Conservation (phyloP, 2,329 filamentous ascomycete species). For the Hypoxylon sp. region DNA sequence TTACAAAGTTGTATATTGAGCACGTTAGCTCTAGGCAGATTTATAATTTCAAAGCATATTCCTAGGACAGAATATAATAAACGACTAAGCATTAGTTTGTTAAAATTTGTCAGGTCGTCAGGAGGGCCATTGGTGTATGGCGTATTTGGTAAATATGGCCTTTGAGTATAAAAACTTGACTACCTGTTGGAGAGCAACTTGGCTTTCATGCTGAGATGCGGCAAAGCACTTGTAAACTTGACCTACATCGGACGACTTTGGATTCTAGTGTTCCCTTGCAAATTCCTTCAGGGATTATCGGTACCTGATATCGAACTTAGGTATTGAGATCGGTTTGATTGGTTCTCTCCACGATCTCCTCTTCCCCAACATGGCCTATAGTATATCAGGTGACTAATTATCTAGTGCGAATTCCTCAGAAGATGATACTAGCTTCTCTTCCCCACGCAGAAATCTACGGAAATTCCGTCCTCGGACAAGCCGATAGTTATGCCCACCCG, state of each 20-base stretch:
- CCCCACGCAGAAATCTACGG: constrained; percentile 21
- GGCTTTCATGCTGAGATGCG: neutral
- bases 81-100: neutral
- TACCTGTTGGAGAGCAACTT: neutral
- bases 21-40: neutral
- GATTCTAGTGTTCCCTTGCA: neutral
- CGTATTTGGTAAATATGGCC: neutral
- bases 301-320: constrained; percentile 4
- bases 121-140: neutral
- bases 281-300: constrained; percentile 1
- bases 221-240: neutral
- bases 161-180: neutral
- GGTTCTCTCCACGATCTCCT: constrained; percentile 14
- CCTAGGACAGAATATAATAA: neutral
- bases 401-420: neutral
- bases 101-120: neutral
- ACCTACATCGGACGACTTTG: neutral
- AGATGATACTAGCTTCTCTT: constrained; percentile 8
- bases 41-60: neutral
- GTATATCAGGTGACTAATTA: constrained; percentile 21
- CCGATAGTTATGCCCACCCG: constrained; percentile 9
- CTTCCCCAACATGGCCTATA: constrained; percentile 1
- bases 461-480: constrained; percentile 24
- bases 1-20: neutral
- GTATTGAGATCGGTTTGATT: constrained; percentile 8